phyloP scores from a whole-genome alignment of 2,329 filamentous ascomycete genomes.

The Aspergillus hortae region DNA sequence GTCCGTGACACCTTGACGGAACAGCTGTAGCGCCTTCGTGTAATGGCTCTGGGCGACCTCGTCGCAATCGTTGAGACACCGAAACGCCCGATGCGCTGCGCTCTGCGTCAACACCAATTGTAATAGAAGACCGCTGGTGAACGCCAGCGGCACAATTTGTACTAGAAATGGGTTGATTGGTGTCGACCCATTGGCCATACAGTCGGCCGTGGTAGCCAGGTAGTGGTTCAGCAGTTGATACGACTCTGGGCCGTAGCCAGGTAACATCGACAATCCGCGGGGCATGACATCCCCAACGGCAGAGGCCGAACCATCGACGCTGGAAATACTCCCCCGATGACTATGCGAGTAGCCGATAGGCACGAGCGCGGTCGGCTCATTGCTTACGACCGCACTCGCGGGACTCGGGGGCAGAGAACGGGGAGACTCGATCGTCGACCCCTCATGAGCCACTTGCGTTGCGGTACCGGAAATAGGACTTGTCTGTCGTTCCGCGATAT shows the following conservation, averaged over 20 bases:
- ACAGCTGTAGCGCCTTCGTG: constrained; percentile 27
- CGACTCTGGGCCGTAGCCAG: constrained; percentile 25
- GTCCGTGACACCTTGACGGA: constrained; percentile 26
- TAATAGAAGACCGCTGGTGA: constrained; percentile 44
- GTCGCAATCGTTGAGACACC: constrained; percentile 26
- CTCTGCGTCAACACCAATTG: constrained; percentile 48
- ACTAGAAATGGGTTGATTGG: constrained; percentile 46
- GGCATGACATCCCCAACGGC: constrained; percentile 19
- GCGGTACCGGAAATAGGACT: background rate
- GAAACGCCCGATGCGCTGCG: constrained; percentile 30
- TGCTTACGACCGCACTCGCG: background rate
- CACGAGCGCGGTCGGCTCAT: background rate
- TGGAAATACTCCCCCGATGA: background rate
- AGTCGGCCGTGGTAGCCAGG: constrained; percentile 42
- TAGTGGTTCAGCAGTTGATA: constrained; percentile 46
- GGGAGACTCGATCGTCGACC: background rate
- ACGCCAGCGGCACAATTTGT: constrained; percentile 46
- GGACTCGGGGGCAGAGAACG: background rate
- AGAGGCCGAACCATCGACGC: constrained; percentile 1
- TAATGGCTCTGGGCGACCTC: constrained; percentile 28
- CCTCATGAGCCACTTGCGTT: background rate
- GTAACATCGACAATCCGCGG: constrained; percentile 26
- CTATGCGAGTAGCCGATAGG: background rate
- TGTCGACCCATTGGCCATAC: constrained; percentile 49
- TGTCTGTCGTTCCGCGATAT: background rate